Conservation (phyloP, 768 basidiomycete species). For the Paxillus ammoniavirescens region DNA sequence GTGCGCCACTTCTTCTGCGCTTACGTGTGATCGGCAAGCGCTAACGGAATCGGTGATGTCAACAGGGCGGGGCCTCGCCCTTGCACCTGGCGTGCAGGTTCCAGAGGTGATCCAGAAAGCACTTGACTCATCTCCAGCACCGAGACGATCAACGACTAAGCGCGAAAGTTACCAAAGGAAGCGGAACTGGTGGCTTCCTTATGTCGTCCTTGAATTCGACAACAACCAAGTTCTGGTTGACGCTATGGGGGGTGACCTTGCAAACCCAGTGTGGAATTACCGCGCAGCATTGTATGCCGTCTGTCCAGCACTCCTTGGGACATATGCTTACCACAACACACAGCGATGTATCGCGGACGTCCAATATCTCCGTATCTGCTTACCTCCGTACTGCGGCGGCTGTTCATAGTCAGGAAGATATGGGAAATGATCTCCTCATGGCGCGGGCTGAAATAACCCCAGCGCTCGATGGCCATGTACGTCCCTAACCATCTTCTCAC, state of each 20-base stretch:
- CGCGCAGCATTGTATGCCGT: constrained; percentile 85
- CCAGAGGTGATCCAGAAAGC: constrained; percentile 87
- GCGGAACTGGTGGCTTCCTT: constrained; percentile 94
- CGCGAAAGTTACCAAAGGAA: constrained; percentile 91
- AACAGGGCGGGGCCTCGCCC: constrained; percentile 73
- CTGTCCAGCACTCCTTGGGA: not conserved
- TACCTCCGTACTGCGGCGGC: constrained; percentile 84
- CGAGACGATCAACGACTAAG: constrained; percentile 62
- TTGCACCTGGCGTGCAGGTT: constrained; percentile 74
- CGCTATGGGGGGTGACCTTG: constrained; percentile 91
- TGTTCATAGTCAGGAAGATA: constrained; percentile 78
- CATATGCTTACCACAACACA: constrained; percentile 5
- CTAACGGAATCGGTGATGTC: not conserved
- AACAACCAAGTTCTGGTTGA: constrained; percentile 97
- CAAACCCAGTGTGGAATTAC: constrained; percentile 93
- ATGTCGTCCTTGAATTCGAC: constrained; percentile 96
- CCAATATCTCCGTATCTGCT: constrained; percentile 87
- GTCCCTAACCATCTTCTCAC: constrained; percentile 19
- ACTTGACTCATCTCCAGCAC: constrained; percentile 57
- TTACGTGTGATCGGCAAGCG: constrained; percentile 5
- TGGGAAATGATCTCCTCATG: constrained; percentile 96
- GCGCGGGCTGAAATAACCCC: constrained; percentile 91
- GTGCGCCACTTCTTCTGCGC: constrained; percentile 39
- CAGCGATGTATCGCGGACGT: constrained; percentile 94
- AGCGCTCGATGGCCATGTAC: constrained; percentile 72